Percentiles rank a stretch among this genome's conserved stretches.
Evolutionary conservation across 805 yeast species (phyloP).

Genomic region (Zygosaccharomyces pseudorouxii): DNA sequence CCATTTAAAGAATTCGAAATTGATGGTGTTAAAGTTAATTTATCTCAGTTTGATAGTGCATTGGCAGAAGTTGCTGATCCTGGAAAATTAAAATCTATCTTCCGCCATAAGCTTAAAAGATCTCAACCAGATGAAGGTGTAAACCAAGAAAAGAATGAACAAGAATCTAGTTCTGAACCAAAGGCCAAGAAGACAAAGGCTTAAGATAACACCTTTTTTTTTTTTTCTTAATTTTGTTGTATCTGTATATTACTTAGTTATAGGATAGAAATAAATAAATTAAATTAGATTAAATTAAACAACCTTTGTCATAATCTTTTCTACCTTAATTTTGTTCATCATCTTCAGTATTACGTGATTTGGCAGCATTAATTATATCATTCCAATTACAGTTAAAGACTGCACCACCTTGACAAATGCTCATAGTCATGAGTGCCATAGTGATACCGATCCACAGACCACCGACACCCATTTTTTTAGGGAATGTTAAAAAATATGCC

Average conservation of each 20-base stretch:
- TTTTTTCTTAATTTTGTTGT: neutral
- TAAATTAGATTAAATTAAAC: neutral
- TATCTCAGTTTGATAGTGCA: conserved; percentile 65
- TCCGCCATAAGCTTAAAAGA: conserved; percentile 51
- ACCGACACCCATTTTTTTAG: conserved; percentile 44
- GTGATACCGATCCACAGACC: conserved; percentile 62
- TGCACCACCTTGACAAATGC: conserved; percentile 33
- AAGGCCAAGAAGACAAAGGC: conserved; percentile 23
- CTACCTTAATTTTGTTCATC: neutral
- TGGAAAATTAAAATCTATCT: conserved; percentile 55
- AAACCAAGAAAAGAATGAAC: conserved; percentile 17
- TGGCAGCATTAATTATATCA: conserved; percentile 29
- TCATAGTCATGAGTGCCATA: conserved; percentile 33
- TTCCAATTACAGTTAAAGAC: conserved; percentile 35
- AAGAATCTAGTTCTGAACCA: conserved; percentile 12
- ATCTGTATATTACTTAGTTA: conserved; percentile 1
- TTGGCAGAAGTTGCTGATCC: conserved; percentile 81
- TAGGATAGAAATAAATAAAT: neutral
- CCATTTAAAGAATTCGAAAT: conserved; percentile 28
- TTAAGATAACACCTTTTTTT: neutral
- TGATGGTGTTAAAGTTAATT: conserved; percentile 41
- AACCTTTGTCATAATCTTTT: neutral
- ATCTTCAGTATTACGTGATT: conserved; percentile 26
- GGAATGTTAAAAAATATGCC: conserved; percentile 51
- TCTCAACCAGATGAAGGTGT: conserved; percentile 14